Base-by-base conservation (phyloP, 805 yeast genomes). In the Martiniozyma abietophila region DNA sequence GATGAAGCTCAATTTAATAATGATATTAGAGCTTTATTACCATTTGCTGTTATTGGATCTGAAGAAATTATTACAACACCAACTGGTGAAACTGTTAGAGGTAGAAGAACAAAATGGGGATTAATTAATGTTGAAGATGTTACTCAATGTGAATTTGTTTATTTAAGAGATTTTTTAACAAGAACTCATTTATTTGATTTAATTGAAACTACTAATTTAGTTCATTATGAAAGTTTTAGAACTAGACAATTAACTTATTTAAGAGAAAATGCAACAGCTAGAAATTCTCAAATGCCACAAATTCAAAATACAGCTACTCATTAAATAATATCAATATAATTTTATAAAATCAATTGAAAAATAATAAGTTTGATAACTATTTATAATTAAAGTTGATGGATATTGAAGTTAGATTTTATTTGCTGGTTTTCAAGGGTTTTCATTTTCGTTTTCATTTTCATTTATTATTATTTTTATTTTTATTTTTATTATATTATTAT, bases 141-240 rank as follows among this genome's bases (percentile, higher is more conserved):
- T 35, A 74, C 80, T 36, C 97, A 92, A 62, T 86, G 96, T 62
- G 98, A 92, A 64, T 92, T 92, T 67, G 84, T 85, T 25, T 86
- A 84, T 49, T 74, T 92, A 54, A 76, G 96, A 62, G 95, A 85
- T 58, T 92, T 92, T 59, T 72, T 92, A 52, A 85, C 95, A 29
- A 77, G 96, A 64, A 85, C 97, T 7, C 96, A 92, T 58, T 68
- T 92, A 51, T 96, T 86, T 59, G 97, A 89, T 57, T 75, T 92
- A 57, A 88, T 92, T 50, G 98, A 92, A 59, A 76, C 95, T 9
- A 92, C 98, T 4, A 66, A 94, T 2, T 67, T 74, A 46, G 70
- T 76, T 35, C 97, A 92, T 59, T 92, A 92, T 60, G 98, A 92
- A 65, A 69, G 76, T 35, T 92, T 88, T 65, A 79, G 98, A 63